phyloP scores from a whole-genome alignment of 1,139 yeast genomes.

The Magnusiomyces paraingens region DNA sequence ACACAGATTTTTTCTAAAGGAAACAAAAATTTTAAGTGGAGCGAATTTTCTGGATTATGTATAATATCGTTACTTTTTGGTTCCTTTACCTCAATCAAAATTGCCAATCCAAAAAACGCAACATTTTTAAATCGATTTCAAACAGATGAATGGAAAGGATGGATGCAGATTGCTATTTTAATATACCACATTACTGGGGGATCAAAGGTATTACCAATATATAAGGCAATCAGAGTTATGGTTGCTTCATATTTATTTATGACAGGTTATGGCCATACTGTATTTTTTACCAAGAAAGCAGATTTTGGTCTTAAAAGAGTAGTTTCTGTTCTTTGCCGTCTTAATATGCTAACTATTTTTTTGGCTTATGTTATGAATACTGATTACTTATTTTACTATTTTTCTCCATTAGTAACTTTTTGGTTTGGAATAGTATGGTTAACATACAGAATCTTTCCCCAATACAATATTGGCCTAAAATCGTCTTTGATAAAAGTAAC shows the following conservation, averaged over 20 bases:
- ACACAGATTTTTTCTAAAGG: conserved; percentile 22
- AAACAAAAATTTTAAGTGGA: conserved; percentile 19
- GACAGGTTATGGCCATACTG: conserved; percentile 26
- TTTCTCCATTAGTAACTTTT: conserved; percentile 25
- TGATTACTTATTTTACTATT: conserved; percentile 24
- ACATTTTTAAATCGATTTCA: conserved; percentile 23
- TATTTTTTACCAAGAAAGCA: conserved; percentile 21
- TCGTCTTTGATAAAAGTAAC: conserved; percentile 20
- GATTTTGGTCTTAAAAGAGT: conserved; percentile 24
- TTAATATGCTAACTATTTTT: conserved; percentile 22
- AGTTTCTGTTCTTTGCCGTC: conserved; percentile 22
- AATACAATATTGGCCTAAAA: conserved; percentile 17
- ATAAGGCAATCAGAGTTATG: conserved; percentile 23
- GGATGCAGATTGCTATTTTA: conserved; percentile 26
- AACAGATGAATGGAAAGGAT: conserved; percentile 27
- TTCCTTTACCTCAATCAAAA: conserved; percentile 11
- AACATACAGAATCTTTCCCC: conserved; percentile 20
- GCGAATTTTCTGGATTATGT: conserved; percentile 18
- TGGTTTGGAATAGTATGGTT: conserved; percentile 24
- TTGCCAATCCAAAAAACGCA: conserved; percentile 16
- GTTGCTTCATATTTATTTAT: conserved; percentile 26
- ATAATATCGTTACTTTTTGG: conserved; percentile 15
- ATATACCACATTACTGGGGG: conserved; percentile 27
- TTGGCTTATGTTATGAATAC: conserved; percentile 25
- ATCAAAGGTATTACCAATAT: conserved; percentile 23